A percentile compares a stretch with the other conserved stretches of the same genome.
Evolutionary conservation across 371 early-diverging fungal genomes (phyloP).

Genomic region (Mortierella sp.): DNA sequence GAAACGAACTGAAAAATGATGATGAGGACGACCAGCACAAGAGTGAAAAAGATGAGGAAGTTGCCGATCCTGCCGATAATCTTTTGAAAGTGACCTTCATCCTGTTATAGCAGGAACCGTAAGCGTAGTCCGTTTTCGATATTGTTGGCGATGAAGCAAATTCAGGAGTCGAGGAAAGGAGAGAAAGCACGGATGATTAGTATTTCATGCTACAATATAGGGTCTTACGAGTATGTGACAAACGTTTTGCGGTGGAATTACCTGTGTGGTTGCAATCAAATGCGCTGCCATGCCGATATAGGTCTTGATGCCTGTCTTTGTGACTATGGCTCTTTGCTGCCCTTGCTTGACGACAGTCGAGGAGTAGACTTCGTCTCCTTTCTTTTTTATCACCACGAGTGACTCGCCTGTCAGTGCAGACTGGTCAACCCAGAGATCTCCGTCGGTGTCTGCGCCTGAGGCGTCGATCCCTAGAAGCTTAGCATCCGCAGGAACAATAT

Average conservation of each 20-base stretch:
- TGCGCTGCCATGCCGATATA: constrained; percentile 95
- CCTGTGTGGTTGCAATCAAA: constrained; percentile 76
- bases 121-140: too few relatives aligned
- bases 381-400: constrained; percentile 81
- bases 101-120: too few relatives aligned
- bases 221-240: too few relatives aligned
- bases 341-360: constrained; percentile 92
- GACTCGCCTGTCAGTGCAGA: constrained; percentile 97
- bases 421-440: constrained; percentile 90
- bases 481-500: constrained; percentile 94
- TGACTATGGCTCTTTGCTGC: constrained; percentile 88
- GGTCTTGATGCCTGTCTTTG: constrained; percentile 88
- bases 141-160: too few relatives aligned
- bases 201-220: too few relatives aligned
- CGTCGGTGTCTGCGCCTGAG: constrained; percentile 82
- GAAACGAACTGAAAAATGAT: constrained; percentile 70
- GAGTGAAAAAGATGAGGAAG: constrained; percentile 55
- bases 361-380: constrained; percentile 86
- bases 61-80: constrained; percentile 55
- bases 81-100: constrained; percentile 88
- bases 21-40: constrained; percentile 79
- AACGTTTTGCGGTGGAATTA: neutral
- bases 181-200: too few relatives aligned
- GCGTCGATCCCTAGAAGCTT: constrained; percentile 87
- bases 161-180: too few relatives aligned